Evolutionary conservation across 495 filamentous ascomycete genomes (phyloP).

Genomic region (Chaetomium fimeti): DNA sequence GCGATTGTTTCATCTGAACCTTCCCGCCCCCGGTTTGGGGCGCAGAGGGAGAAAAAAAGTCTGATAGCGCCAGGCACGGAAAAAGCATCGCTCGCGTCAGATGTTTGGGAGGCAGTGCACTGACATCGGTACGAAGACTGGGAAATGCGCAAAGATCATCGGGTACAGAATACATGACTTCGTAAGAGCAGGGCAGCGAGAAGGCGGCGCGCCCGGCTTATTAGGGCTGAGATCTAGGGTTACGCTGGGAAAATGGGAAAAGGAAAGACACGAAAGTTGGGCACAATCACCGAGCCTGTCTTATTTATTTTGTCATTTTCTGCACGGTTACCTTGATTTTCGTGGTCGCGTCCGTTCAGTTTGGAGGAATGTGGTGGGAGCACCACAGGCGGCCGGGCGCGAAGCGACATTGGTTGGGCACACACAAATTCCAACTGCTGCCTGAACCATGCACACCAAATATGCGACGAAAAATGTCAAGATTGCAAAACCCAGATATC

Average conservation of each 20-base stretch:
- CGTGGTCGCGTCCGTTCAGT: not conserved
- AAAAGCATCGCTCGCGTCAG: conserved; percentile 3
- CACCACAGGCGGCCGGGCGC: not conserved
- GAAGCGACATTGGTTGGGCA: conserved; percentile 9
- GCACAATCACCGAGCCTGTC: not conserved
- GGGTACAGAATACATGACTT: not conserved
- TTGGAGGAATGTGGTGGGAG: not conserved
- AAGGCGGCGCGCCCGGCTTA: not conserved
- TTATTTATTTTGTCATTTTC: not conserved
- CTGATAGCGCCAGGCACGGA: not conserved
- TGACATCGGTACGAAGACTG: no score
- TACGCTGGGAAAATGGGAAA: not conserved
- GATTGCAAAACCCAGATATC: conserved; percentile 16
- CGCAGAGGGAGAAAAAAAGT: conserved; percentile 1
- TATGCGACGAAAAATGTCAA: not conserved
- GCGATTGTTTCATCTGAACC: conserved; percentile 13
- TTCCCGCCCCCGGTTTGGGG: not conserved
- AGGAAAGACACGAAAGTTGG: not conserved
- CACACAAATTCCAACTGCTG: conserved; percentile 5
- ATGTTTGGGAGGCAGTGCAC: not conserved
- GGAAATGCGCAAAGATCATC: not conserved
- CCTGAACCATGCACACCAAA: not conserved
- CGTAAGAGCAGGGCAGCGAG: not conserved
- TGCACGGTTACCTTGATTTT: not conserved
- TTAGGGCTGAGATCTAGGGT: conserved; percentile 14